A percentile compares a stretch with the other conserved stretches of the same genome.
Conservation (phyloP, 2,329 filamentous ascomycete genomes). For the Pleurostoma richardsiae region DNA sequence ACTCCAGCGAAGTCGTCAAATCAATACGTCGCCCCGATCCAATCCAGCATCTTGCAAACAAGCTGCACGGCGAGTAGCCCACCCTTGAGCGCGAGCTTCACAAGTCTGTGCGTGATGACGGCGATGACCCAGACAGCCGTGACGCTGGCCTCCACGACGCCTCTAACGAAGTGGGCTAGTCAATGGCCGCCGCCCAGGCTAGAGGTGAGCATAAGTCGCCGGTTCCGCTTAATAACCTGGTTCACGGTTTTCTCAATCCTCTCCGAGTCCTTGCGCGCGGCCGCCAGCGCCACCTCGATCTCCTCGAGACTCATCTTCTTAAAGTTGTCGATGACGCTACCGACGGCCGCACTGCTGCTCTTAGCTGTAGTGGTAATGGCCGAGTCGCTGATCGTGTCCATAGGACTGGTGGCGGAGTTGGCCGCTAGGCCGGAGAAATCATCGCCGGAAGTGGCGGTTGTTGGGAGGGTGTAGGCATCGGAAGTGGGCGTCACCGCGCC, state of each 20-base stretch:
- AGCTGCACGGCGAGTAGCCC: neutral
- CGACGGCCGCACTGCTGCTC: constrained; percentile 7
- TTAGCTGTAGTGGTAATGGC: constrained; percentile 1
- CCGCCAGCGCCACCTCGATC: constrained; percentile 48
- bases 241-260: constrained; percentile 58
- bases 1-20: neutral
- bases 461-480: constrained; percentile 3
- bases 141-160: constrained; percentile 3
- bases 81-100: neutral
- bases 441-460: constrained; percentile 1
- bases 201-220: constrained; percentile 38
- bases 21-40: constrained; percentile 8
- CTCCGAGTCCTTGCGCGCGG: constrained; percentile 55
- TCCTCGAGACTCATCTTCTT: constrained; percentile 59
- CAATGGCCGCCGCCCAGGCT: constrained; percentile 7
- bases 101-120: neutral
- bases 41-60: constrained; percentile 4
- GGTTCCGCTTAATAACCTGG: constrained; percentile 55
- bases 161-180: constrained; percentile 1
- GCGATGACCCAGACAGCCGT: constrained; percentile 3
- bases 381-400: neutral
- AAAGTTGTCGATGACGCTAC: constrained; percentile 37
- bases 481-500: constrained; percentile 2
- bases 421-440: constrained; percentile 4
- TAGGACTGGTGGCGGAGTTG: constrained; percentile 1